Conservation (phyloP, 345 rosid genomes). For the Linum tenue region DNA sequence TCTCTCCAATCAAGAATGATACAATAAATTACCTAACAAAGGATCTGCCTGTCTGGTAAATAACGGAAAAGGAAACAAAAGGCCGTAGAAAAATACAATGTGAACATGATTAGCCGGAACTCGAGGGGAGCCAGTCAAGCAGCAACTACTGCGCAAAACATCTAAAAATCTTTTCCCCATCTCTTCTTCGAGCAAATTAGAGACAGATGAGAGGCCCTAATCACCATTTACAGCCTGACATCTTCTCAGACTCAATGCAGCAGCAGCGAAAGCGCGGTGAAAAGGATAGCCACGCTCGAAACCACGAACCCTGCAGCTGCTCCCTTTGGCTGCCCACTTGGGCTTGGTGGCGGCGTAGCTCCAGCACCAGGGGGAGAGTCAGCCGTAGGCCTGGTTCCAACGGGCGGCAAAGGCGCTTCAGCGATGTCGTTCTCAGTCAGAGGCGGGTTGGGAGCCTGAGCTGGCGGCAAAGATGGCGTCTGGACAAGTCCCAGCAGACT, state of each 20-base stretch:
- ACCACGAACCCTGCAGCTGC: neutral
- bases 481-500: constrained; percentile 26
- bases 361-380: constrained; percentile 15
- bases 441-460: constrained; percentile 54
- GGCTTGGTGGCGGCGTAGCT: constrained; percentile 24
- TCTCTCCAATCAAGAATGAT: no score
- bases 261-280: neutral
- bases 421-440: constrained; percentile 42
- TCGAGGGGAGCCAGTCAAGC: no score
- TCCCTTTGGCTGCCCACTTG: constrained; percentile 19
- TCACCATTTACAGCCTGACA: neutral
- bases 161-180: no score
- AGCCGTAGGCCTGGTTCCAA: constrained; percentile 14
- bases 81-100: no score
- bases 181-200: no score
- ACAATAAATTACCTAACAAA: no score
- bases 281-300: neutral
- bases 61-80: no score
- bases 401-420: constrained; percentile 56
- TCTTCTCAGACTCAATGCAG: neutral
- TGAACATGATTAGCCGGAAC: no score
- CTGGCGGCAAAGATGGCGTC: constrained; percentile 31
- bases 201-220: no score
- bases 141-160: no score
- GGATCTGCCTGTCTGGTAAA: no score